Percentiles rank a stretch among this genome's conserved stretches.
phyloP scores from a whole-genome alignment of 805 yeast genomes.

The Cyberlindnera xishuangbannaensis region DNA sequence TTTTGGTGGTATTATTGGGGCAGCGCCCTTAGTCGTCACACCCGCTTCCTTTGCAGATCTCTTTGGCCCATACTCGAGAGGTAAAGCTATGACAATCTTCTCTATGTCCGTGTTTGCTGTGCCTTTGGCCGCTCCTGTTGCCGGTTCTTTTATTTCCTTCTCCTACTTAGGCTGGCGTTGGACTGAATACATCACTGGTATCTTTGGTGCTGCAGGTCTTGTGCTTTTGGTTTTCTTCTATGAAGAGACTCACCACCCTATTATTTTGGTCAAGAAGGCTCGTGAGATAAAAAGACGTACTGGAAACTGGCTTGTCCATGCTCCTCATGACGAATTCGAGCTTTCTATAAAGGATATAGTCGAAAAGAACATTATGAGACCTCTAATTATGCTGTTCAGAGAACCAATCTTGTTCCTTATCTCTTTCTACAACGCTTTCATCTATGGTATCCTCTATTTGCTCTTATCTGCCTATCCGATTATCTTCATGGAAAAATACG shows the following conservation, averaged over 20 bases:
- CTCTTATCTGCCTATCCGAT: constrained; percentile 72
- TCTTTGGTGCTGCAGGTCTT: constrained; percentile 43
- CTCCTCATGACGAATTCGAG: constrained; percentile 64
- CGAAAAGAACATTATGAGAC: constrained; percentile 50
- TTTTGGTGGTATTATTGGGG: constrained; percentile 76
- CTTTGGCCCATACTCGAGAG: constrained; percentile 61
- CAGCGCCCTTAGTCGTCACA: constrained; percentile 79
- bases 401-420: constrained; percentile 73
- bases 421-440: constrained; percentile 67
- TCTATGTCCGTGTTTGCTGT: constrained; percentile 71
- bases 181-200: constrained; percentile 68
- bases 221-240: constrained; percentile 38
- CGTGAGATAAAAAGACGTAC: constrained; percentile 54
- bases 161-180: constrained; percentile 74
- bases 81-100: constrained; percentile 68
- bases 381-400: constrained; percentile 54
- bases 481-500: constrained; percentile 58
- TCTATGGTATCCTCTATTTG: constrained; percentile 74
- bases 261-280: constrained; percentile 59
- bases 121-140: constrained; percentile 79
- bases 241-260: constrained; percentile 67
- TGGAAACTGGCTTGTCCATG: constrained; percentile 74
- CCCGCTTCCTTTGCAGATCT: constrained; percentile 87
- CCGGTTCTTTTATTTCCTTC: constrained; percentile 63
- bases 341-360: constrained; percentile 53